Percentiles rank a stretch among this genome's conserved stretches.
Conservation (phyloP, 1,139 yeast species). For the Yamadazyma triangularis region DNA sequence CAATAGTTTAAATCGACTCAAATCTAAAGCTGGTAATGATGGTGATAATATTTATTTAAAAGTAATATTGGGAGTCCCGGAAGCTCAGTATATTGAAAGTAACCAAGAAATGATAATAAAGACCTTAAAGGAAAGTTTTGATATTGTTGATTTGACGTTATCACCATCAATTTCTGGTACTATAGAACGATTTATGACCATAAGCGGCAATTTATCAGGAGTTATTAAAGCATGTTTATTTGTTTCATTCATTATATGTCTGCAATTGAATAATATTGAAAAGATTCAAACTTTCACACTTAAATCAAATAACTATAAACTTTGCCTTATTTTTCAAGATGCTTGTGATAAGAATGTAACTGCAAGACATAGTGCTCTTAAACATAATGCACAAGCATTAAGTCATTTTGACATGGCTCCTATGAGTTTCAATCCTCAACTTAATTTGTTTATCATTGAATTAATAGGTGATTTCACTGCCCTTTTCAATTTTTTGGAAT, state of each 20-base stretch:
- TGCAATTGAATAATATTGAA: slow-evolving; percentile 20
- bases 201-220: slow-evolving; percentile 21
- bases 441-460: slow-evolving; percentile 7
- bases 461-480: slow-evolving; percentile 7
- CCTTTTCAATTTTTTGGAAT: slow-evolving; percentile 11
- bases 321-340: slow-evolving; percentile 10
- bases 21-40: background rate
- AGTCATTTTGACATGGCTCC: slow-evolving; percentile 10
- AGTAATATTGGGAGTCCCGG: slow-evolving; percentile 22
- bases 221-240: slow-evolving; percentile 13
- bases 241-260: background rate
- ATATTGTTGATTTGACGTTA: slow-evolving; percentile 16
- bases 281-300: slow-evolving; percentile 20
- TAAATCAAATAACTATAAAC: slow-evolving; percentile 25
- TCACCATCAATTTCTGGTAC: slow-evolving; percentile 21
- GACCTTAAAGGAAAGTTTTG: slow-evolving; percentile 14
- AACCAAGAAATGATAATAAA: slow-evolving; percentile 7
- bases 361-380: slow-evolving; percentile 8
- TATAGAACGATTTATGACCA: slow-evolving; percentile 23
- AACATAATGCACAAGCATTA: slow-evolving; percentile 18
- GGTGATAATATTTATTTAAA: slow-evolving; percentile 10
- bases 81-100: slow-evolving; percentile 21
- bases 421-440: slow-evolving; percentile 4
- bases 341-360: background rate
- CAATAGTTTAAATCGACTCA: background rate